Conservation (phyloP, 331 rosid genomes). For the Stylosanthes scabra region DNA sequence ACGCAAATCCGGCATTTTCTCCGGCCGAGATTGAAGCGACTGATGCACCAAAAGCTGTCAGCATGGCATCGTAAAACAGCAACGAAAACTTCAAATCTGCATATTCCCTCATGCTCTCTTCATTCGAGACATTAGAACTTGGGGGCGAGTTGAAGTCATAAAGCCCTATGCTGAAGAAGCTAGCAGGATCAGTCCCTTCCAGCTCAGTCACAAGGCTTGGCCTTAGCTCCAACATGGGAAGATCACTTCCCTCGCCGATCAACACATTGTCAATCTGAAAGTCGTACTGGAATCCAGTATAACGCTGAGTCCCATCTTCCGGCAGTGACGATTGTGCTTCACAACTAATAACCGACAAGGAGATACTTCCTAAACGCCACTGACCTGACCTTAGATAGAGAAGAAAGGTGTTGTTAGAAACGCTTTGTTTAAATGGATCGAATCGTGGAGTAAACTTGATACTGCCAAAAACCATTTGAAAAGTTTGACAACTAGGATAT, state of each 20-base stretch:
- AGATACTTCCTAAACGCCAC: slow-evolving; percentile 78
- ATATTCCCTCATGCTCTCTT: slow-evolving; percentile 84
- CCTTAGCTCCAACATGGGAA: slow-evolving; percentile 77
- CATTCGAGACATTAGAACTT: slow-evolving; percentile 51
- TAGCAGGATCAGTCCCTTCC: slow-evolving; percentile 54
- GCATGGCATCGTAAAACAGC: slow-evolving; percentile 73
- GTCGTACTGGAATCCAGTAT: slow-evolving; percentile 56
- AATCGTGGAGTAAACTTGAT: slow-evolving; percentile 2
- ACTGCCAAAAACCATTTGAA: neutral
- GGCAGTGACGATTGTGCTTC: slow-evolving; percentile 41
- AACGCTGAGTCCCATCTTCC: slow-evolving; percentile 43
- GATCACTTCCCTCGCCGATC: slow-evolving; percentile 77
- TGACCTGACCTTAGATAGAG: slow-evolving; percentile 81
- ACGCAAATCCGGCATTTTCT: slow-evolving; percentile 63
- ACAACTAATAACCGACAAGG: slow-evolving; percentile 52
- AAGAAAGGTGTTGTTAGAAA: slow-evolving; percentile 45
- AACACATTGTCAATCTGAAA: slow-evolving; percentile 65
- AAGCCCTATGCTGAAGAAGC: slow-evolving; percentile 47
- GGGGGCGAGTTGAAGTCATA: slow-evolving; percentile 31
- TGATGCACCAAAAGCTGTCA: slow-evolving; percentile 67
- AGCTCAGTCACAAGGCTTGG: slow-evolving; percentile 59
- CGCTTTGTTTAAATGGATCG: slow-evolving; percentile 21
- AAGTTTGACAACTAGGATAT: slow-evolving; percentile 14
- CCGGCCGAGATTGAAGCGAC: slow-evolving; percentile 59
- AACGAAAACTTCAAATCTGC: slow-evolving; percentile 80